These are phyloP conservation scores for Suhomyces terraborum DNA, from an alignment of 1,139 yeast species.

Conservation along the genomic window DNA sequence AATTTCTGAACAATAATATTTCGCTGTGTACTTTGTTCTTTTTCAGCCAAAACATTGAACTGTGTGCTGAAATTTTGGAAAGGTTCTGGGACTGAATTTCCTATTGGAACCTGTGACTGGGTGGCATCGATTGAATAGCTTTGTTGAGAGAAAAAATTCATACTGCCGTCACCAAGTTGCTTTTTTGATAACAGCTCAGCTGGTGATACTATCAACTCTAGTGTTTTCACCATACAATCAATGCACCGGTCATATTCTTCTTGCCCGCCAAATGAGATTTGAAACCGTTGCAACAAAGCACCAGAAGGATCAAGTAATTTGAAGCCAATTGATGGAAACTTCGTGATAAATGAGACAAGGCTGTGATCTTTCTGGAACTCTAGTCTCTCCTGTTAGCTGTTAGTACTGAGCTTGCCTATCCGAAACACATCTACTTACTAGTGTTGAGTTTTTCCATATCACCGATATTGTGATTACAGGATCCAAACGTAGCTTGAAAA, in stretches of 20 bases:
- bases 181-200: conserved; percentile 3
- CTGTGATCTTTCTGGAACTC: conserved; percentile 16
- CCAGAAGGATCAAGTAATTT: conserved; percentile 26
- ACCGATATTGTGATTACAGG: conserved; percentile 8
- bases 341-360: conserved; percentile 23
- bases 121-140: not conserved
- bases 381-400: conserved; percentile 20
- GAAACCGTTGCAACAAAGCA: conserved; percentile 20
- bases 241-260: conserved; percentile 14
- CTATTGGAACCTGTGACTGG: not conserved
- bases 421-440: conserved; percentile 20
- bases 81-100: conserved; percentile 1
- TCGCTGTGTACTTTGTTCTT: not conserved
- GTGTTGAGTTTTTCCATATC: conserved; percentile 26
- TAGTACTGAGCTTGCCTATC: not conserved
- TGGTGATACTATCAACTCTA: conserved; percentile 5
- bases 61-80: conserved; percentile 5
- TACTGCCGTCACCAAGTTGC: not conserved
- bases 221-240: conserved; percentile 10
- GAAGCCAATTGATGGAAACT: conserved; percentile 29
- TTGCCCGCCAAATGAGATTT: conserved; percentile 13
- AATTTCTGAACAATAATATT: too few relatives aligned
- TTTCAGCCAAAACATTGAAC: not conserved
- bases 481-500: conserved; percentile 14
- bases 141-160: conserved; percentile 2